phyloP scores from a whole-genome alignment of 495 filamentous ascomycete genomes.

The Achaetomiella virescens region DNA sequence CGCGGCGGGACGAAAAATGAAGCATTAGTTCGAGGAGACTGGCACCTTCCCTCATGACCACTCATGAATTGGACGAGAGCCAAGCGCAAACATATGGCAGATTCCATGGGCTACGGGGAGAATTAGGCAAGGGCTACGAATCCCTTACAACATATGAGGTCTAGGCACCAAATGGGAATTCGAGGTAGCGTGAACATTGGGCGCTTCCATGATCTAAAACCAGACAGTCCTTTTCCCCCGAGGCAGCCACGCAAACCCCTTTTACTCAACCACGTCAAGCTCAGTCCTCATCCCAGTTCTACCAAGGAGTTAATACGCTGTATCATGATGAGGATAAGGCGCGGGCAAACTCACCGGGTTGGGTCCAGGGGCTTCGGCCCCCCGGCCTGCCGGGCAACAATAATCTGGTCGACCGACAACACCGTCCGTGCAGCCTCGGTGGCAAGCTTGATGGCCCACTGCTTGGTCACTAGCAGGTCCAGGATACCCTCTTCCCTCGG shows the following conservation, averaged over 20 bases:
- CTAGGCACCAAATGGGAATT: too few species aligned
- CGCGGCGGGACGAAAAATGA: too few species aligned
- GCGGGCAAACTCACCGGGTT: constrained; percentile 51
- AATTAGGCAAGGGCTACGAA: too few species aligned
- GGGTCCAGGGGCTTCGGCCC: constrained; percentile 94
- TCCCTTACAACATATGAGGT: too few species aligned
- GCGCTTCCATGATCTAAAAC: not conserved
- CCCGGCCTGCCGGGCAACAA: constrained; percentile 94
- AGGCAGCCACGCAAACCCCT: not conserved
- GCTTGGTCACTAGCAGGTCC: constrained; percentile 84
- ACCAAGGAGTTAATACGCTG: constrained; percentile 24
- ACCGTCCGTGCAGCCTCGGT: constrained; percentile 93
- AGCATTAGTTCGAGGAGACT: too few species aligned
- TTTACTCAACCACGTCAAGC: not conserved
- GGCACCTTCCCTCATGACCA: too few species aligned
- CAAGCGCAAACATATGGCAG: too few species aligned
- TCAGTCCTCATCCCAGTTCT: constrained; percentile 97
- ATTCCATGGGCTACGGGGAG: too few species aligned
- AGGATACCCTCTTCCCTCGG: constrained; percentile 85
- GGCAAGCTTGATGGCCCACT: constrained; percentile 93
- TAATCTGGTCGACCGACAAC: constrained; percentile 97
- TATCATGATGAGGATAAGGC: not conserved
- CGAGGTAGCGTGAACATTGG: not conserved
- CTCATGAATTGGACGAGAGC: too few species aligned
- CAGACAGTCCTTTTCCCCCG: not conserved